Percentiles rank a stretch among this genome's conserved stretches.
phyloP scores from a whole-genome alignment of 352 stramenopile species.

The Phytophthora tubulina region DNA sequence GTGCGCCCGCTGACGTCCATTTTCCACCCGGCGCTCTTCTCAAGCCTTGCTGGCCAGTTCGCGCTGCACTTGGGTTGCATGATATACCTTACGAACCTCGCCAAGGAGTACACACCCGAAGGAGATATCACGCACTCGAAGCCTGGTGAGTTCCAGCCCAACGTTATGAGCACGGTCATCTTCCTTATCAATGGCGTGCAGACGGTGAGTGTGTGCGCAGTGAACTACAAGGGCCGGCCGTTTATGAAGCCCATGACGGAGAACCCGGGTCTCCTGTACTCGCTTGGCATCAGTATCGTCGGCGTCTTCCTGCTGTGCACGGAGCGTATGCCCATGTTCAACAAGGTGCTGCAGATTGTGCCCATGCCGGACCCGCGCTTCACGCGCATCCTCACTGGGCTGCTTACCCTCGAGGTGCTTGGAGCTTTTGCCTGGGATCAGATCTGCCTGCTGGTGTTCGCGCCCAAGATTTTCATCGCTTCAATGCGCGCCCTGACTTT shows the following conservation, averaged over 20 bases:
- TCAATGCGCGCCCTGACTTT: slow-evolving; percentile 79
- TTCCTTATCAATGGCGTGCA: slow-evolving; percentile 97
- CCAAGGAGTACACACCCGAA: slow-evolving; percentile 90
- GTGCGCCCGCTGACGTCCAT: slow-evolving; percentile 95
- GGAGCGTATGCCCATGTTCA: slow-evolving; percentile 92
- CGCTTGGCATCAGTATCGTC: slow-evolving; percentile 86
- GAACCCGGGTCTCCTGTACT: slow-evolving; percentile 96
- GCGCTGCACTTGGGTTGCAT: slow-evolving; percentile 95
- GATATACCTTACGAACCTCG: slow-evolving; percentile 92
- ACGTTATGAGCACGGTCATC: slow-evolving; percentile 98
- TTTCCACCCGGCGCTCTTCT: slow-evolving; percentile 94
- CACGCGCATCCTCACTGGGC: slow-evolving; percentile 78
- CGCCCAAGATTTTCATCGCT: slow-evolving; percentile 88
- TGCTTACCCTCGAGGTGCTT: slow-evolving; percentile 87
- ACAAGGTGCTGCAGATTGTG: slow-evolving; percentile 94
- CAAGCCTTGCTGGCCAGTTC: slow-evolving; percentile 97
- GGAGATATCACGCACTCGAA: slow-evolving; percentile 81
- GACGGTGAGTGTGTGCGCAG: slow-evolving; percentile 98
- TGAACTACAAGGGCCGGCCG: slow-evolving; percentile 98
- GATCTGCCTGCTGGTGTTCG: slow-evolving; percentile 85
- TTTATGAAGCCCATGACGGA: slow-evolving; percentile 99
- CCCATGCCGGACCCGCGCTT: slow-evolving; percentile 91
- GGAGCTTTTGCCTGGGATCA: slow-evolving; percentile 90
- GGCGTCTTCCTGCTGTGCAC: slow-evolving; percentile 94
- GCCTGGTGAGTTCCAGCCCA: slow-evolving; percentile 96